Conservation (phyloP, 176 grass and related monocot species). For the Musa itinerans region DNA sequence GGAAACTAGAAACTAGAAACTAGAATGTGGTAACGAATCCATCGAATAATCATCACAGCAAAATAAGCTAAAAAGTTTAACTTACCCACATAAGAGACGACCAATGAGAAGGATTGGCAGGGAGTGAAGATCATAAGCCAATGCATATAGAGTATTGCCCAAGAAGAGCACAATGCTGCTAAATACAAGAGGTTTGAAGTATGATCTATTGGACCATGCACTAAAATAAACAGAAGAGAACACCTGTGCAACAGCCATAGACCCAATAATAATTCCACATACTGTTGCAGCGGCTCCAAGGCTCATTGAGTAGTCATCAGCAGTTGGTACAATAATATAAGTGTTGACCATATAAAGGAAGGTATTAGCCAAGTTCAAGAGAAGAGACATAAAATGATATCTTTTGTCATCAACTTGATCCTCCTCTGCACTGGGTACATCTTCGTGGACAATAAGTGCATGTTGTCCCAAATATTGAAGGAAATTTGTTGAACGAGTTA, state of each 20-base stretch:
- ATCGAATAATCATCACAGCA: not conserved
- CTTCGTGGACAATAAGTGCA: conserved; percentile 18
- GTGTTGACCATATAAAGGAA: conserved; percentile 25
- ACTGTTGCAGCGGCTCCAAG: conserved; percentile 23
- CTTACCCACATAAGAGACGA: conserved; percentile 21
- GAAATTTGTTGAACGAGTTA: conserved; percentile 18
- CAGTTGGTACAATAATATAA: conserved; percentile 19
- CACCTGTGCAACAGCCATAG: conserved; percentile 21
- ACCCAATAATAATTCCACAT: conserved; percentile 22
- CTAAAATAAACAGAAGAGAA: conserved; percentile 26
- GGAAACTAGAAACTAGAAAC: not conserved
- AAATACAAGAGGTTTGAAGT: conserved; percentile 18
- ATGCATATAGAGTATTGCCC: conserved; percentile 17
- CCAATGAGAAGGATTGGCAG: conserved; percentile 11
- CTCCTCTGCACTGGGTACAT: conserved; percentile 3
- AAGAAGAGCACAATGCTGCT: conserved; percentile 19
- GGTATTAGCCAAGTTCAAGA: conserved; percentile 15
- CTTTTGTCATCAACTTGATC: conserved; percentile 7
- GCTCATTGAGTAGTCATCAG: conserved; percentile 20
- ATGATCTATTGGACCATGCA: conserved; percentile 24
- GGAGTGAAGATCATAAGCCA: conserved; percentile 18
- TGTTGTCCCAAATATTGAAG: conserved; percentile 21
- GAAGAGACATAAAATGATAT: conserved; percentile 24
- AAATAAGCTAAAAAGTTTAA: not conserved
- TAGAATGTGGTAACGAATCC: not conserved